phyloP scores from a whole-genome alignment of 1,284 basidiomycete genomes.

The Apiotrichum domesticum region DNA sequence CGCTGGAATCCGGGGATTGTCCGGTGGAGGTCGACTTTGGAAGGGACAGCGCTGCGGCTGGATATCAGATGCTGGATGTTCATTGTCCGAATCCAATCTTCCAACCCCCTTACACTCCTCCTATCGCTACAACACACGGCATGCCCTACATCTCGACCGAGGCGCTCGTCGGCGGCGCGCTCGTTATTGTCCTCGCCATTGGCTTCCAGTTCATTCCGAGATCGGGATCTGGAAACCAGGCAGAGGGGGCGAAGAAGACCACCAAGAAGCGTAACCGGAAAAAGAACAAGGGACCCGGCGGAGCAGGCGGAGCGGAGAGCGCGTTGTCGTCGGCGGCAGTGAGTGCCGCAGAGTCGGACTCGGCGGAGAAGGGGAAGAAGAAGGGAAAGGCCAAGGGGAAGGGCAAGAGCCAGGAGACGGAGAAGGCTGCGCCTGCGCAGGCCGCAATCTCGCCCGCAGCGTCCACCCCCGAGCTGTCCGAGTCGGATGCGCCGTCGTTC shows the following conservation, averaged over 20 bases:
- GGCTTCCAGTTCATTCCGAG: slow-evolving; percentile 32
- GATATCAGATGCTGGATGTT: neutral
- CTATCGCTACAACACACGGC: neutral
- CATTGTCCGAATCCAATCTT: neutral
- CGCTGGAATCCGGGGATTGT: too few relatives aligned
- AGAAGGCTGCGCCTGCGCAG: neutral
- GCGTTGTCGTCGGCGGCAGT: neutral
- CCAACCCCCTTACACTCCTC: neutral
- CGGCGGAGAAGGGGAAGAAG: slow-evolving; percentile 8
- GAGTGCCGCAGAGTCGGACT: slow-evolving; percentile 7
- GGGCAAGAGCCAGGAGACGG: slow-evolving; percentile 8
- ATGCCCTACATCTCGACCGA: slow-evolving; percentile 47
- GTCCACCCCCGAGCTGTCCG: neutral
- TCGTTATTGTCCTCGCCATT: slow-evolving; percentile 33
- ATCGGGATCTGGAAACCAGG: too few relatives aligned
- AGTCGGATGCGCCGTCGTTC: slow-evolving; percentile 3
- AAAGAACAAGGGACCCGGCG: slow-evolving; percentile 26
- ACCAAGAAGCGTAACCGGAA: slow-evolving; percentile 32
- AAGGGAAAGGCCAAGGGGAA: slow-evolving; percentile 8
- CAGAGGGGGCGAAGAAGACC: slow-evolving; percentile 21
- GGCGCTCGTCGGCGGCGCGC: slow-evolving; percentile 34
- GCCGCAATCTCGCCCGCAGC: neutral
- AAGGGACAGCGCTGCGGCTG: too few relatives aligned
- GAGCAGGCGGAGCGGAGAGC: neutral
- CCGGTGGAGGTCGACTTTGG: too few relatives aligned